A percentile compares a stretch with the other conserved stretches of the same genome.
Evolutionary conservation across 305 asterid genomes (phyloP).

Genomic region (Striga hermonthica): DNA sequence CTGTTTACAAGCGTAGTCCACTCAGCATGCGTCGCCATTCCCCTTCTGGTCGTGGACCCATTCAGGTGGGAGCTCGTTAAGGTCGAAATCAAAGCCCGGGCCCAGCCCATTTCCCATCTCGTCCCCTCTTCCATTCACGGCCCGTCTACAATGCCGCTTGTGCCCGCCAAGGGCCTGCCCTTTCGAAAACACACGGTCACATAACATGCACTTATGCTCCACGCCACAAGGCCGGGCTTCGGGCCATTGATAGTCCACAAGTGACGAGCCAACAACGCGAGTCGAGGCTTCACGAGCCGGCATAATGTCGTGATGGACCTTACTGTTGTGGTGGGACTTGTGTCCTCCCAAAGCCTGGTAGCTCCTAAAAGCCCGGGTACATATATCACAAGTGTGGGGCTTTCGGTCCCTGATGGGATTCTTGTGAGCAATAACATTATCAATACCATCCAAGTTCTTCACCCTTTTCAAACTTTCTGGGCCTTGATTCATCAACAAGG

Average conservation of each 20-base stretch:
- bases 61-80: conserved; percentile 35
- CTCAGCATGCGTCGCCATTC: no score
- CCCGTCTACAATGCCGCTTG: conserved; percentile 31
- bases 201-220: conserved; percentile 30
- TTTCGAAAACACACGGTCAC: conserved; percentile 29
- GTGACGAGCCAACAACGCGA: background rate
- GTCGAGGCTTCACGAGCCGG: background rate
- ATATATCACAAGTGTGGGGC: conserved; percentile 27
- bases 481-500: conserved; percentile 1
- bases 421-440: background rate
- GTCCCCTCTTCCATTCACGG: background rate
- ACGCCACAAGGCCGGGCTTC: background rate
- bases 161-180: conserved; percentile 43
- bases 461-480: background rate
- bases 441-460: background rate
- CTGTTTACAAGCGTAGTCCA: no score
- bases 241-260: background rate
- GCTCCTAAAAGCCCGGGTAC: conserved; percentile 29
- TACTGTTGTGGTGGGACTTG: conserved; percentile 31
- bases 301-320: background rate
- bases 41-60: conserved; percentile 8
- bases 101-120: background rate
- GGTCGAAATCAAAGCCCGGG: conserved; percentile 28
- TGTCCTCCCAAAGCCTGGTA: conserved; percentile 37
- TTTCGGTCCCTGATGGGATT: background rate